These are phyloP conservation scores for Taiozyma sp. DNA, from an alignment of 1,139 yeast species.

Conservation along the genomic window DNA sequence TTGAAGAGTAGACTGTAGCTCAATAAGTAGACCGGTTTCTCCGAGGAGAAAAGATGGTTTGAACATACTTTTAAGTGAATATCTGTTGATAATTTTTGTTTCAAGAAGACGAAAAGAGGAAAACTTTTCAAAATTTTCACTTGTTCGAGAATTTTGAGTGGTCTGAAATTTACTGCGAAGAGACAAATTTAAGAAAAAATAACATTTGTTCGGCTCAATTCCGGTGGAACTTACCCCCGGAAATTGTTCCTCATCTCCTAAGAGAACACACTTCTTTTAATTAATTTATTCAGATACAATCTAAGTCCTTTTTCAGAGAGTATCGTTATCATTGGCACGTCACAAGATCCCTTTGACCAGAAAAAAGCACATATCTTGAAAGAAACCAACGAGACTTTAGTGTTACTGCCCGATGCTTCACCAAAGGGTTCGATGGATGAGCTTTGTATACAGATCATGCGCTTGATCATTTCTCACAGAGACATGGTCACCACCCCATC, in stretches of 20 bases:
- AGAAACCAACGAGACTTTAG: conserved; percentile 44
- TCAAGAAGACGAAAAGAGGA: not conserved
- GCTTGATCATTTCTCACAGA: conserved; percentile 53
- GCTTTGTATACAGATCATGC: conserved; percentile 65
- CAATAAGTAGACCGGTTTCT: conserved; percentile 6
- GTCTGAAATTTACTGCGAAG: not conserved
- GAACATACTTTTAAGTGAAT: not conserved
- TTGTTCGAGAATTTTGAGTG: not conserved
- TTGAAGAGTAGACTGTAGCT: conserved; percentile 13
- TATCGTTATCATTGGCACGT: not conserved
- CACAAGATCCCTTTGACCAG: conserved; percentile 57
- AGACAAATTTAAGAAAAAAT: no score
- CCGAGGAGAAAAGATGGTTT: not conserved
- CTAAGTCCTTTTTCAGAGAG: no score
- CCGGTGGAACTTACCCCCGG: no score
- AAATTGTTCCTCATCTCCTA: no score
- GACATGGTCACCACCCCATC: conserved; percentile 85
- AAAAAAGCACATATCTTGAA: conserved; percentile 54
- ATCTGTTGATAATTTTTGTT: not conserved
- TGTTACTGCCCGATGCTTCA: conserved; percentile 56
- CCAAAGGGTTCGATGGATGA: conserved; percentile 84
- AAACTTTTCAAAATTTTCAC: not conserved
- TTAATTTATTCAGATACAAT: no score
- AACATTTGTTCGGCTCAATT: no score
- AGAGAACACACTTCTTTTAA: no score